phyloP scores from a whole-genome alignment of 495 filamentous ascomycete genomes.

The Platismatia glauca region DNA sequence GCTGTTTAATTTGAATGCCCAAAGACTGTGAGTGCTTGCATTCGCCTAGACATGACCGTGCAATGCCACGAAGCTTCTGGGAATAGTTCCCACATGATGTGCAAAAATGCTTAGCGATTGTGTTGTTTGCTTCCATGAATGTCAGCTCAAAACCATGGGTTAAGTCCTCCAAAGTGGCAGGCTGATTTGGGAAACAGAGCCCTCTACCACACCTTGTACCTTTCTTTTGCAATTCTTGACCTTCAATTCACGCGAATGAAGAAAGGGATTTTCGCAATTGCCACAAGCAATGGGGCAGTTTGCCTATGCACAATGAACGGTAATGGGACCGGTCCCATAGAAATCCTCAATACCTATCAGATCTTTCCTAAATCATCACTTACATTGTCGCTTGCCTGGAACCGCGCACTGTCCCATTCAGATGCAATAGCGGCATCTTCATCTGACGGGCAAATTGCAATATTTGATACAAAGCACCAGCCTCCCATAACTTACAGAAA shows the following conservation, averaged over 20 bases:
- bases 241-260: slow-evolving; percentile 64
- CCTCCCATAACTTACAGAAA: neutral
- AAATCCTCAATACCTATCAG: slow-evolving; percentile 27
- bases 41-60: neutral
- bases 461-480: slow-evolving; percentile 33
- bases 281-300: slow-evolving; percentile 63
- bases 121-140: neutral
- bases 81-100: neutral
- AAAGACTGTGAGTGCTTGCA: slow-evolving; percentile 5
- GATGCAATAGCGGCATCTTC: slow-evolving; percentile 53
- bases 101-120: neutral
- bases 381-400: slow-evolving; percentile 57
- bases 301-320: slow-evolving; percentile 46
- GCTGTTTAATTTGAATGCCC: slow-evolving; percentile 45
- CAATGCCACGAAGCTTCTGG: neutral
- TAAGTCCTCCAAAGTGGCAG: neutral
- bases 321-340: slow-evolving; percentile 14
- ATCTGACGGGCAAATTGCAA: slow-evolving; percentile 51
- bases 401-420: neutral
- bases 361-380: slow-evolving; percentile 45
- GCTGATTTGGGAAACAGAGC: slow-evolving; percentile 15
- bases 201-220: slow-evolving; percentile 40
- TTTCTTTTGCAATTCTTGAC: slow-evolving; percentile 71
- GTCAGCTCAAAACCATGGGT: neutral
- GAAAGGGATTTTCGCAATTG: slow-evolving; percentile 53